Evolutionary conservation across 2,329 filamentous ascomycete species (phyloP), one percentile per base, ranked within the genome.

Genomic region (Pestalotiopsis sp.): DNA sequence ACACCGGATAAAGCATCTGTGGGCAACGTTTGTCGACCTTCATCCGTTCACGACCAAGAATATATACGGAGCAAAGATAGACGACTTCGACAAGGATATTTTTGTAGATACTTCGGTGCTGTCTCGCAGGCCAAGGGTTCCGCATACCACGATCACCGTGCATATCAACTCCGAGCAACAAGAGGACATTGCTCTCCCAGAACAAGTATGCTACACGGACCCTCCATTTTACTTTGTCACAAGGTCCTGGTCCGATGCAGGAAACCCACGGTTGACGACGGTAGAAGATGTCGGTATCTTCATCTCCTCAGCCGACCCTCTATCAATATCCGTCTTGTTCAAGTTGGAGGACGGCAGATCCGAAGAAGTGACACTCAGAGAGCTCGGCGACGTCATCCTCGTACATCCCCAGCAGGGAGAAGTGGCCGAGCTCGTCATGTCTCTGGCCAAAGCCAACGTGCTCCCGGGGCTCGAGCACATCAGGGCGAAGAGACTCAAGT

Each of bases 371-470:
- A 36, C 36, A 14, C 23, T 62, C 13, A 36, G 31, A 31, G 59
- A 62, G 59, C 31, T 62, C 20, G 31, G 4, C 2, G 59, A 25
- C 4, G 59, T 62, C 17, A 62, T 62, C 7, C 59, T 31, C 4
- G 59, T 62, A 20, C 23, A 62, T 62, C 31, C 31, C 2, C 59
- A 62, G 11, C 59, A 62, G 5, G 59, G 59, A 9, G 59, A 62
- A 36, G 59, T 62, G 9, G 59, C 59, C 59, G 59, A 62, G 31
- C 59, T 62, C 17, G 59, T 62, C 12, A 31, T 62, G 31, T 20
- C 59, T 0, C 59, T 62, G 25, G 31, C 59, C 12, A 12, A 62
- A n/a, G n/a, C 20, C 59, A 27, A 9, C 17, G 13, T 27, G 2
- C 27, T 62, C 0, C 31, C 59, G 59, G 31, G 13, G 6, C 59